These are phyloP conservation scores for Kazachstania africana DNA, from an alignment of 805 yeast species.

Conservation along the genomic window DNA sequence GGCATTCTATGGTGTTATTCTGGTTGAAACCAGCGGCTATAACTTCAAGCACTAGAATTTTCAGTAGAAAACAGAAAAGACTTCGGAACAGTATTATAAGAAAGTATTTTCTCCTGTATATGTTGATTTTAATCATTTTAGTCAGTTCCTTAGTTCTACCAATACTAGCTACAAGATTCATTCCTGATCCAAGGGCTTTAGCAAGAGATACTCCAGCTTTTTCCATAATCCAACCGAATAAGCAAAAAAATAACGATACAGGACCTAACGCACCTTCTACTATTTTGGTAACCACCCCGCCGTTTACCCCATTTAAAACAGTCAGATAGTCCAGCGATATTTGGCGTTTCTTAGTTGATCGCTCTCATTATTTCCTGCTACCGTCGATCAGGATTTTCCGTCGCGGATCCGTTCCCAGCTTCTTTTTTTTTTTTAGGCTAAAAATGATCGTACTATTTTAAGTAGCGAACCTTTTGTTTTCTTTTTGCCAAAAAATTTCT, in stretches of 20 bases:
- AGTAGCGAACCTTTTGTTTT: too few species aligned
- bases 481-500: too few species aligned
- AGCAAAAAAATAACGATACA: conserved; percentile 55
- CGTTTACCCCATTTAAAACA: conserved; percentile 24
- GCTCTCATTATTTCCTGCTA: too few species aligned
- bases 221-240: conserved; percentile 46
- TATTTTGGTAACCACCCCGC: conserved; percentile 30
- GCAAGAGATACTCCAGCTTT: conserved; percentile 16
- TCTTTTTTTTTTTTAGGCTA: too few species aligned
- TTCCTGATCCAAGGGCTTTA: conserved; percentile 17
- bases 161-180: conserved; percentile 25
- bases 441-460: too few species aligned
- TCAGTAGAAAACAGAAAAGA: conserved; percentile 29
- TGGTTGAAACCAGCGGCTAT: conserved; percentile 52
- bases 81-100: conserved; percentile 31
- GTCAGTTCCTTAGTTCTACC: conserved; percentile 38
- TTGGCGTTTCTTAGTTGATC: too few species aligned
- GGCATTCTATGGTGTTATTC: conserved; percentile 55
- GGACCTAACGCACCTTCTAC: conserved; percentile 43
- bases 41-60: conserved; percentile 26
- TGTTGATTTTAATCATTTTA: conserved; percentile 30
- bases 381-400: too few species aligned
- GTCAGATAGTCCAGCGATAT: too few species aligned
- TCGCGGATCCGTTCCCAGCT: too few species aligned
- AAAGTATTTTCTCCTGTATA: conserved; percentile 37